Evolutionary conservation across 495 filamentous ascomycete genomes (phyloP), one percentile per base, ranked within the genome.

Genomic region (Neurospora africana): DNA sequence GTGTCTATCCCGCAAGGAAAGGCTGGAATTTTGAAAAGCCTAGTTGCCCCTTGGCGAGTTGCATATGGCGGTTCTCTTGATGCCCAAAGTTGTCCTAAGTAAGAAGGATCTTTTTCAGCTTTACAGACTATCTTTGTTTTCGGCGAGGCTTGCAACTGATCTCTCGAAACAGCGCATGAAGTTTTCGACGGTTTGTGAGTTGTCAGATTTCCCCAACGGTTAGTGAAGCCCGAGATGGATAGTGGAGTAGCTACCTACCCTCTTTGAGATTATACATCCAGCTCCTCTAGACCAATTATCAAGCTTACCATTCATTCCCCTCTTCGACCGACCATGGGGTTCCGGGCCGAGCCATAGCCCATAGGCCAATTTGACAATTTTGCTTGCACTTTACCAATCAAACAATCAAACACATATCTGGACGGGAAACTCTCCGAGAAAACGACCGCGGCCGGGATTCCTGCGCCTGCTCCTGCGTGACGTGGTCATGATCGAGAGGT

Each of bases 401-500:
- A 61, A 61, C 11, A 58, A 58, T 58, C 47, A 58, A 61, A 61
- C 53, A 33, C 15, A 61, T 61, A 19, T 33, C 53, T 33, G 27
- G 23, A 61, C 27, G 53, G 6, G 23, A 61, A 72, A 74, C 36
- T 35, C 74, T 70, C 72, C 74, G 74, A 73, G 40, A 37, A 43
- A 69, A 75, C 53, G 37, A 53, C 38, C 39, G 44, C 44, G 44
- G 36, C 40, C 36, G 67, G 65, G n/a, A 72, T 61, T 30, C 23
- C 69, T 68, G 69, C 70, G 68, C 21, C 41, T 39, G 35, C 72
- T 68, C 61, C 72, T 27, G 30, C 30, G 38, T 74, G 74, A 76
- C 74, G 74, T 76, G 74, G 74, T 74, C 74, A 21, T 58, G 35
- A 35, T 68, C 68, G 43, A 70, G 44, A 72, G 72, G 74, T 36